Conservation (phyloP, 768 basidiomycete genomes). For the Mycena haematopus region DNA sequence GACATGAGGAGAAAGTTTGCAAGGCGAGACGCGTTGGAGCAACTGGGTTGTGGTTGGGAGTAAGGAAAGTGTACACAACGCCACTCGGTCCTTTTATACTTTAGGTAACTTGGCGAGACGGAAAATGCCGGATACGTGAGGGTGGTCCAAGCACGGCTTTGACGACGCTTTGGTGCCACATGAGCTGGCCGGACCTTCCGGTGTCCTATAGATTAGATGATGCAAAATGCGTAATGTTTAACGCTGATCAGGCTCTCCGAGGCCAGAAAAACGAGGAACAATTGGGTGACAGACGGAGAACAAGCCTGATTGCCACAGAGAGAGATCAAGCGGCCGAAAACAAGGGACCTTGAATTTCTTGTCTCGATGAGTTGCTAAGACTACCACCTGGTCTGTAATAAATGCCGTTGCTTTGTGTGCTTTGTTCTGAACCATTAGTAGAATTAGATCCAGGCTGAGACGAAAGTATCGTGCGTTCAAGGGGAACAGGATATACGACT, state of each 20-base stretch:
- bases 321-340: background rate
- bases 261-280: slow-evolving; percentile 6
- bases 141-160: background rate
- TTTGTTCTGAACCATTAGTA: background rate
- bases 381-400: background rate
- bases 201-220: slow-evolving; percentile 2
- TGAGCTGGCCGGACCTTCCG: background rate
- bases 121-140: slow-evolving; percentile 8
- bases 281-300: background rate
- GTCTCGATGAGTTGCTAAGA: slow-evolving; percentile 19
- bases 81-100: slow-evolving; percentile 19
- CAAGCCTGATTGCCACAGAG: slow-evolving; percentile 2
- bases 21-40: background rate
- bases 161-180: slow-evolving; percentile 14
- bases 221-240: no score
- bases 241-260: background rate
- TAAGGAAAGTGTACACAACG: background rate
- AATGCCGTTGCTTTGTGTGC: slow-evolving; percentile 4
- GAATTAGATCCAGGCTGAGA: no score
- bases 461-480: no score
- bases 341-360: slow-evolving; percentile 3
- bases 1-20: background rate
- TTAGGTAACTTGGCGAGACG: slow-evolving; percentile 9
- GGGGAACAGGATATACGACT: no score
- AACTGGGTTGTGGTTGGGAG: background rate